A percentile compares a stretch with the other conserved stretches of the same genome.
Conservation (phyloP, 805 yeast species). For the Sungouiella thailandica region DNA sequence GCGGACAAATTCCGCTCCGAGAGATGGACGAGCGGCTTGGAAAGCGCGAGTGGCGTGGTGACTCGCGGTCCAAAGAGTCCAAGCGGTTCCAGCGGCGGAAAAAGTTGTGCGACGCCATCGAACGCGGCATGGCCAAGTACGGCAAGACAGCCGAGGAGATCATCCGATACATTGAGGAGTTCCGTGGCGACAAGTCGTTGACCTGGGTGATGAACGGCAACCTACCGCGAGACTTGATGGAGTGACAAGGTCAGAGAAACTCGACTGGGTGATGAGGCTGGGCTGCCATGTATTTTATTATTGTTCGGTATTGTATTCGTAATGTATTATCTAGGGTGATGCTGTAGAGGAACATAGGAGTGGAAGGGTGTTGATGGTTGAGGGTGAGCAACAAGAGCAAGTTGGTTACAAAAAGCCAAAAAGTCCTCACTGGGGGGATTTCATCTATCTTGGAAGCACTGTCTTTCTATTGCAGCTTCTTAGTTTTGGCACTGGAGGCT, state of each 20-base stretch:
- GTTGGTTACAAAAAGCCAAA: no score
- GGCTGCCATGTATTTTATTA: neutral
- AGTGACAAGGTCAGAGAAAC: constrained; percentile 1
- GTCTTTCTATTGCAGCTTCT: no score
- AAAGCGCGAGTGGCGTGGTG: constrained; percentile 43
- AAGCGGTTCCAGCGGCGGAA: constrained; percentile 41
- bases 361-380: no score
- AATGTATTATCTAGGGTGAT: neutral
- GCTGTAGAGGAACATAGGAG: no score
- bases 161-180: constrained; percentile 36
- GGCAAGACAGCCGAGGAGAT: constrained; percentile 38
- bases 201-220: constrained; percentile 47
- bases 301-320: neutral
- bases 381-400: no score
- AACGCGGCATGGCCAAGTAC: constrained; percentile 36
- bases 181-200: constrained; percentile 37
- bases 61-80: constrained; percentile 39
- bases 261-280: neutral
- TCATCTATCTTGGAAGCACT: no score
- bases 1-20: constrained; percentile 39
- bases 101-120: constrained; percentile 40
- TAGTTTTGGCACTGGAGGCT: no score
- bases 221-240: constrained; percentile 30
- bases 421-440: no score
- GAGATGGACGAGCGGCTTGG: constrained; percentile 41